Conservation (phyloP, 345 rosid genomes). For the Citrus sp. region DNA sequence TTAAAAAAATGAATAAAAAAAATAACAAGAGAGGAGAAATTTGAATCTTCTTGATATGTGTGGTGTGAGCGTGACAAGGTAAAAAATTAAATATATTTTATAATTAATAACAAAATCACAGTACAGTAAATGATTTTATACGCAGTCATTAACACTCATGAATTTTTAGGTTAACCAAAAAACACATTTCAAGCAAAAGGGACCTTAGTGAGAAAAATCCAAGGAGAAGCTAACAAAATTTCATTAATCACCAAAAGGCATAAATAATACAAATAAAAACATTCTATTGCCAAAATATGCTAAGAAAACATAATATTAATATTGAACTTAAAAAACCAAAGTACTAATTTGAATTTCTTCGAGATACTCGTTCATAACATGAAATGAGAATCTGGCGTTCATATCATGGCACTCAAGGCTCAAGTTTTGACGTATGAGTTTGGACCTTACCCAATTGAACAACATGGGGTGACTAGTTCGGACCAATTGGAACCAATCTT, state of each 20-base stretch:
- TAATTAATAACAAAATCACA: neutral
- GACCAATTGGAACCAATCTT: neutral
- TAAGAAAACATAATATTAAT: too few relatives aligned
- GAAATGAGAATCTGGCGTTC: neutral
- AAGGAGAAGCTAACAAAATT: too few relatives aligned
- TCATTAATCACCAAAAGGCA: neutral
- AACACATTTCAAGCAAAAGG: too few relatives aligned
- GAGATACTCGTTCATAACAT: neutral
- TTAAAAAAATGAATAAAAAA: too few relatives aligned
- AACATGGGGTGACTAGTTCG: neutral
- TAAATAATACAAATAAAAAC: neutral
- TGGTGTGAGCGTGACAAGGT: too few relatives aligned
- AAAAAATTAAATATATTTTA: too few relatives aligned
- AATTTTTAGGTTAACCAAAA: too few relatives aligned
- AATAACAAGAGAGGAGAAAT: too few relatives aligned
- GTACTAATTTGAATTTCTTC: too few relatives aligned
- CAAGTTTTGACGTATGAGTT: neutral
- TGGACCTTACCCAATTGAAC: neutral
- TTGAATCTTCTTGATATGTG: too few relatives aligned
- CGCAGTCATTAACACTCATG: too few relatives aligned
- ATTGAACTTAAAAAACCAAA: neutral
- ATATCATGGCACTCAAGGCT: neutral
- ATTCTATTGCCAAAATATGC: neutral
- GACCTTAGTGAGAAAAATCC: too few relatives aligned
- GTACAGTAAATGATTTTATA: neutral